Evolutionary conservation across 805 yeast genomes (phyloP), one percentile per base, ranked within the genome.

Genomic region (Saturnispora serradocipensis): DNA sequence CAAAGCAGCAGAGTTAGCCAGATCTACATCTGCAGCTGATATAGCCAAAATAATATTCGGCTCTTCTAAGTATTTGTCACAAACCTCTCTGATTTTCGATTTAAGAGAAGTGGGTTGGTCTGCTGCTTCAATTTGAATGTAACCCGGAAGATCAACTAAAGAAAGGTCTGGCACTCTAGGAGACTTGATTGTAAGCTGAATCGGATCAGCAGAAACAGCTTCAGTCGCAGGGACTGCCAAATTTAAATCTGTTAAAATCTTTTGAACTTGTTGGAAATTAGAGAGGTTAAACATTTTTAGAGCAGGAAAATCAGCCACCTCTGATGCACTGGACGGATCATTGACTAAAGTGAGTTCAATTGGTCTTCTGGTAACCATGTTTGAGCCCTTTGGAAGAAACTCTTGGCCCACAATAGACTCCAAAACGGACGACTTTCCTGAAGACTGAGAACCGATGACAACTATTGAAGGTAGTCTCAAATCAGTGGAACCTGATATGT

Each of bases 371-470:
- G 99, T 93, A 34, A 95, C 99, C 99, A 93, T 95, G 64, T 95
- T 93, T 42, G 88, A 80, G 32, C 99, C 99, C 67, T 93, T 93
- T 35, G 99, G 99, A 53, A 93, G 71, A 59, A 93, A 93, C 65
- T 93, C 97, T 59, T 87, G 96, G n/a, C 99, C 99, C 5, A 93
- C 99, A 53, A 93, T 86, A 6, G 97, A 80, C 66, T 93, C 99
- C 46, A 93, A 74, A 1, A 93, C 99, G 1, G 98, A 91, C 0
- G 97, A 88, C 67, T 93, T 93, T 44, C 99, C 99, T 43, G 96
- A 87, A 7, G 96, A 86, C 71, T 93, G 99, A 1, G 98, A 91
- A 0, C 99, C 99, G 55, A 93, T 80, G 2, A 93, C 99, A 30
- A 93, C 98, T 60, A 93, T 93, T 0, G 97, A 86, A 2, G 99